Evolutionary conservation across 2,329 filamentous ascomycete genomes (phyloP), one percentile per base, ranked within the genome.

Genomic region (Acrocalymma vagum): DNA sequence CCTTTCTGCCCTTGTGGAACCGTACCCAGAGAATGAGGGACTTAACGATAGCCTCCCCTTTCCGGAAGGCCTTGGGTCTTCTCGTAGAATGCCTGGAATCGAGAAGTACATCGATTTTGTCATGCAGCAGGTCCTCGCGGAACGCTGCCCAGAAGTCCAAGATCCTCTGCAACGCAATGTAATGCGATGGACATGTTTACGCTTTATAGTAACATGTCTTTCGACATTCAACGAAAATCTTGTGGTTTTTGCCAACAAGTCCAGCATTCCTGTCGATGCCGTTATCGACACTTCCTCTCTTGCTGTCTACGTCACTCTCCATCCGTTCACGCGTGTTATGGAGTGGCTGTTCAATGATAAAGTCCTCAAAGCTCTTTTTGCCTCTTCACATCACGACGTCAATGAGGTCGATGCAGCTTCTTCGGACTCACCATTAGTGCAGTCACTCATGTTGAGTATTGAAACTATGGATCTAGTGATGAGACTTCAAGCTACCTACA

Each of bases 281-380:
- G 82, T 87, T 11, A 89, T 95, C 51, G 80, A 80, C 27, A 80
- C 89, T 4, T 87, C 86, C 3, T 88, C 88, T 40, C 76, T 97
- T 4, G 83, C 85, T 33, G 80, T 82, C 5, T 99, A 99, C 64
- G 84, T 94, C 43, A 83, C 85, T 16, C 80, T 96, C 37, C 95
- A 99, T 71, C 93, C 95, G 0, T 99, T 97, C 62, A 85, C 89
- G 3, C 84, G 95, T 44, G 86, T 95, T 11, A 96, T 97, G 88
- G 94, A 99, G 64, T 97, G 94, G 91, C 83, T 99, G 71, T 96
- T 95, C 70, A 96, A 95, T 63, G 90, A 95, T 60, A 90, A 87
- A 51, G 89, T 96, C 15, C 83, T 95, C 58, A 82, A 82, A 51
- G 83, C 86, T 10, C 73, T 99, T 2, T 93, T 96, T 68, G 79